These are phyloP conservation scores for Curvularia lunata DNA, from an alignment of 2,329 filamentous ascomycete genomes.

Conservation along the genomic window DNA sequence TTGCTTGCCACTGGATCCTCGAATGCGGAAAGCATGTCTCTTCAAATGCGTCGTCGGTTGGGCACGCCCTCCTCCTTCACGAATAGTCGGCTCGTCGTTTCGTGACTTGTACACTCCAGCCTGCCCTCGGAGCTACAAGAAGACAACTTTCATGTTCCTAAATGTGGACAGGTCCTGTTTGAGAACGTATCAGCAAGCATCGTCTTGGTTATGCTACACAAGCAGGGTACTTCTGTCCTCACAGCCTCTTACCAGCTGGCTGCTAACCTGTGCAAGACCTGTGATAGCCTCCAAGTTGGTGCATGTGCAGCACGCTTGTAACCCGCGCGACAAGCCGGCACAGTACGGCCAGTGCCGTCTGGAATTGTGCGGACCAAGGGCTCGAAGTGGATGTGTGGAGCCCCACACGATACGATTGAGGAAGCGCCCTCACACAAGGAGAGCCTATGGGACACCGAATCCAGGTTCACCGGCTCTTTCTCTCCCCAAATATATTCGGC, in stretches of 20 bases:
- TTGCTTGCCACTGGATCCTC: background rate
- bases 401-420: conserved; percentile 21
- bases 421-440: conserved; percentile 20
- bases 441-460: conserved; percentile 25
- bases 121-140: conserved; percentile 20
- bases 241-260: conserved; percentile 24
- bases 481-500: background rate
- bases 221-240: conserved; percentile 35
- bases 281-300: conserved; percentile 28
- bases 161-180: conserved; percentile 34
- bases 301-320: conserved; percentile 34
- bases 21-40: background rate
- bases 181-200: conserved; percentile 41
- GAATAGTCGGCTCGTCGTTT: conserved; percentile 39
- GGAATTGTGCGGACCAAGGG: conserved; percentile 13
- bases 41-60: background rate
- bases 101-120: conserved; percentile 22
- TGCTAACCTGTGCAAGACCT: conserved; percentile 26
- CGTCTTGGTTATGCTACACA: conserved; percentile 43
- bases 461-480: conserved; percentile 18
- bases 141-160: conserved; percentile 17
- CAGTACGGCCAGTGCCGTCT: conserved; percentile 30
- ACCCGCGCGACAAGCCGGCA: conserved; percentile 31
- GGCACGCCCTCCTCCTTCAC: conserved; percentile 2
- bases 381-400: conserved; percentile 24